These are phyloP conservation scores for Penicillium longicatenatum DNA, from an alignment of 495 filamentous ascomycete genomes.

Conservation along the genomic window DNA sequence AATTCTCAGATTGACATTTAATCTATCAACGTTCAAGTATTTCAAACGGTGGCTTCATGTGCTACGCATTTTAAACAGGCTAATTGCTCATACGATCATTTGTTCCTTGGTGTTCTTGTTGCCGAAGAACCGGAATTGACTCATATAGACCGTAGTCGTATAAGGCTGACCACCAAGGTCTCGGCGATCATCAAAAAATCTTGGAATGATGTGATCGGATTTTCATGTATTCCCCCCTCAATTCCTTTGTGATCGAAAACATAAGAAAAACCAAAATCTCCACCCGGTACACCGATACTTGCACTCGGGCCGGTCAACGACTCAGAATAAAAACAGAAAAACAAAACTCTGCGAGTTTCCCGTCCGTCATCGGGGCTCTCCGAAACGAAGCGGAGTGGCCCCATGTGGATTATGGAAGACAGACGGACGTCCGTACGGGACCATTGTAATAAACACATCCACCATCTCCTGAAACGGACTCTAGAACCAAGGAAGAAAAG, in stretches of 20 bases:
- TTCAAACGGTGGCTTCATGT: neutral
- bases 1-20: neutral
- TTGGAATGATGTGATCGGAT: neutral
- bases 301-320: neutral
- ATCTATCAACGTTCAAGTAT: neutral
- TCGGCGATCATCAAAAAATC: neutral
- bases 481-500: neutral
- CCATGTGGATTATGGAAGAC: neutral
- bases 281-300: neutral
- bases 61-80: too few relatives aligned
- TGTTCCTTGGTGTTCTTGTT: neutral
- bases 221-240: neutral
- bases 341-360: conserved; percentile 2
- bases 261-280: neutral
- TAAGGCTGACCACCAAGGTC: neutral
- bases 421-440: neutral
- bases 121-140: neutral
- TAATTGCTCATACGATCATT: too few relatives aligned
- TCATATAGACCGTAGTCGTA: neutral
- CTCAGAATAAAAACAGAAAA: conserved; percentile 4
- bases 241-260: neutral
- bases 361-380: conserved; percentile 4
- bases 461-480: conserved; percentile 6
- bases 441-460: conserved; percentile 4
- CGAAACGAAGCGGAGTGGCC: neutral